Evolutionary conservation across 2,329 filamentous ascomycete species (phyloP).

Genomic region (Ceratocystis harringtonii): DNA sequence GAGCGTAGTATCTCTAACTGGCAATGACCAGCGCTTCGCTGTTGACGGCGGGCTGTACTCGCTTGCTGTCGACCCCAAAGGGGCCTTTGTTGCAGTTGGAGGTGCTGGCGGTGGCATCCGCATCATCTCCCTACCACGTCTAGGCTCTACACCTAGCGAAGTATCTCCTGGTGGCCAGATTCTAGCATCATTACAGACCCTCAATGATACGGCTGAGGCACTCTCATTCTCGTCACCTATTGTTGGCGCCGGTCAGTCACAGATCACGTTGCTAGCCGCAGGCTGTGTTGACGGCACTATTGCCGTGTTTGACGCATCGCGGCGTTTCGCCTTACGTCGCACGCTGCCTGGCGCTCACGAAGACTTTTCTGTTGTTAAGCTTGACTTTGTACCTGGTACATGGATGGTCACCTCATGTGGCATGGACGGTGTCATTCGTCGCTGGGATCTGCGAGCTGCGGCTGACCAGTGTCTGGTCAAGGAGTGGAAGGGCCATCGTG

Average conservation of each 20-base stretch:
- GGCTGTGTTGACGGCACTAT: slow-evolving; percentile 64
- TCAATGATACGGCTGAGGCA: slow-evolving; percentile 63
- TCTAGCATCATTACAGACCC: slow-evolving; percentile 67
- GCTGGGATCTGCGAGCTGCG: slow-evolving; percentile 69
- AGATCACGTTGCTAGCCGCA: slow-evolving; percentile 40
- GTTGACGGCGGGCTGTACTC: slow-evolving; percentile 87
- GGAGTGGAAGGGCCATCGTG: slow-evolving; percentile 83
- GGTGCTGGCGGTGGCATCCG: slow-evolving; percentile 78
- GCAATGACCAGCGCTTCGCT: slow-evolving; percentile 73
- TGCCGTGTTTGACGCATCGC: slow-evolving; percentile 70
- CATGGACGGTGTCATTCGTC: slow-evolving; percentile 77
- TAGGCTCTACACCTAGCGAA: slow-evolving; percentile 28
- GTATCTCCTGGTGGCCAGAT: slow-evolving; percentile 41
- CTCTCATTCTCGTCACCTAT: slow-evolving; percentile 40
- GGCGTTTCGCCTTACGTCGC: slow-evolving; percentile 73
- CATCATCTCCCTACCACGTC: slow-evolving; percentile 66
- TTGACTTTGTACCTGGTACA: slow-evolving; percentile 59
- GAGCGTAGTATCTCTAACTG: slow-evolving; percentile 62
- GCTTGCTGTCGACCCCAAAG: slow-evolving; percentile 66
- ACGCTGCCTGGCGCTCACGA: slow-evolving; percentile 73
- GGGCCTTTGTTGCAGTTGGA: slow-evolving; percentile 68
- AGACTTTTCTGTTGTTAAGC: slow-evolving; percentile 79
- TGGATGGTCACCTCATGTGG: slow-evolving; percentile 77
- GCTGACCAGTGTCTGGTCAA: slow-evolving; percentile 53
- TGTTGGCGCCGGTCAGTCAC: slow-evolving; percentile 31